These are phyloP conservation scores for Colletotrichum sp. DNA, from an alignment of 2,329 filamentous ascomycete species.

Conservation along the genomic window DNA sequence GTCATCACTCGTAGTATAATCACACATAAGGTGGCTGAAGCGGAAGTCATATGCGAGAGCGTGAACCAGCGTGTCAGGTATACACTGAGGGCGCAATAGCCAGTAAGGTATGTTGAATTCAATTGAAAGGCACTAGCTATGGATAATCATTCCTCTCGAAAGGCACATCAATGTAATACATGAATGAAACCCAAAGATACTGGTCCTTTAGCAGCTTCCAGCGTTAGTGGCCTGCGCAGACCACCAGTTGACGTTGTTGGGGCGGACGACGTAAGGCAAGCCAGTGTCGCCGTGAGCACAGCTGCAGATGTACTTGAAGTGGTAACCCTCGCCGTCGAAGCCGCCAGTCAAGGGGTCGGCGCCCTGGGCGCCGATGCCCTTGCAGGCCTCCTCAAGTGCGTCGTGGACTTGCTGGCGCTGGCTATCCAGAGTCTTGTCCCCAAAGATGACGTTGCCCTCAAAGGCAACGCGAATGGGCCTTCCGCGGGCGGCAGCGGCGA, in stretches of 20 bases:
- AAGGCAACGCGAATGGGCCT: neutral
- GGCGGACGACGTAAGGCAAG: neutral
- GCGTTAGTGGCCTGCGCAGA: neutral
- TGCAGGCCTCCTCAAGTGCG: neutral
- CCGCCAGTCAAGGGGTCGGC: neutral
- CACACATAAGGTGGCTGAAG: too few species aligned
- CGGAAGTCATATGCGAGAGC: too few species aligned
- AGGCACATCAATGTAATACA: accelerated
- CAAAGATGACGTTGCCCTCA: neutral
- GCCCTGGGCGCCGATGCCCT: neutral
- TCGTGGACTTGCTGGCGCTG: neutral
- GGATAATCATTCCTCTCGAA: neutral
- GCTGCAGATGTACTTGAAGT: neutral
- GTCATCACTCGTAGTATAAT: too few species aligned
- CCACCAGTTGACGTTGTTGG: neutral
- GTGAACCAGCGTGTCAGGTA: too few species aligned
- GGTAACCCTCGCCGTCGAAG: neutral
- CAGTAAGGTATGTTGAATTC: neutral
- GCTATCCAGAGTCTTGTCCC: neutral
- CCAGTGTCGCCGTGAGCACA: neutral
- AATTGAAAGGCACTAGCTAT: neutral
- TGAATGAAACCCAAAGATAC: neutral
- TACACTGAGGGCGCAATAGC: too few species aligned
- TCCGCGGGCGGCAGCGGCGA: neutral
- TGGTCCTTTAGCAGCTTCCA: accelerated